Conservation (phyloP, 345 rosid species). For the Hibiscus trionum region DNA sequence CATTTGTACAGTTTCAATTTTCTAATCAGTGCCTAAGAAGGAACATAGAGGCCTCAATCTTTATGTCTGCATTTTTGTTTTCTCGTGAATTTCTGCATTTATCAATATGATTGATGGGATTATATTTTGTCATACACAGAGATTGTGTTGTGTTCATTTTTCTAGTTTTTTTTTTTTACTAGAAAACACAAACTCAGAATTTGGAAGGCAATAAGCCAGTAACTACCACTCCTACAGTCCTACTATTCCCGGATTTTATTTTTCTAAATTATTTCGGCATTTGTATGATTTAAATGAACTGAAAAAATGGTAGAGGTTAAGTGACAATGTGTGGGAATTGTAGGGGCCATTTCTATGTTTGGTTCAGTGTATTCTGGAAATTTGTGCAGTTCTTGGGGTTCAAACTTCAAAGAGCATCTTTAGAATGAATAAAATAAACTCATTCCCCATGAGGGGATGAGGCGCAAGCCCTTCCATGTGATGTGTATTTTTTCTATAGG, state of each 20-base stretch:
- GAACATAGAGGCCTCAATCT: neutral
- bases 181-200: neutral
- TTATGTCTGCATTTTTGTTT: slow-evolving; percentile 6
- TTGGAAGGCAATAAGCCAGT: no score
- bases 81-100: slow-evolving; percentile 4
- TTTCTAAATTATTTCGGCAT: neutral
- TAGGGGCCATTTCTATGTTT: neutral
- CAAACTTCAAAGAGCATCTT: neutral
- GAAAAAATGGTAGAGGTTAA: neutral
- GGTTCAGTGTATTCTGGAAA: neutral
- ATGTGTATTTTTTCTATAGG: neutral
- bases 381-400: neutral
- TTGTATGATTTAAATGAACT: neutral
- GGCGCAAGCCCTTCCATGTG: neutral
- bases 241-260: neutral
- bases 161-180: neutral
- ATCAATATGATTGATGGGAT: neutral
- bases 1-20: neutral
- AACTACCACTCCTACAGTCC: neutral
- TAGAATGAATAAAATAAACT: neutral
- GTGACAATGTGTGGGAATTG: neutral
- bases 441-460: neutral
- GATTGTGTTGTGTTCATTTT: slow-evolving; percentile 9
- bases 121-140: neutral
- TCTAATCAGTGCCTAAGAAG: neutral